Percentiles rank a stretch among this genome's conserved stretches.
Conservation (phyloP, 805 yeast species). For the Sugiyamaella americana region DNA sequence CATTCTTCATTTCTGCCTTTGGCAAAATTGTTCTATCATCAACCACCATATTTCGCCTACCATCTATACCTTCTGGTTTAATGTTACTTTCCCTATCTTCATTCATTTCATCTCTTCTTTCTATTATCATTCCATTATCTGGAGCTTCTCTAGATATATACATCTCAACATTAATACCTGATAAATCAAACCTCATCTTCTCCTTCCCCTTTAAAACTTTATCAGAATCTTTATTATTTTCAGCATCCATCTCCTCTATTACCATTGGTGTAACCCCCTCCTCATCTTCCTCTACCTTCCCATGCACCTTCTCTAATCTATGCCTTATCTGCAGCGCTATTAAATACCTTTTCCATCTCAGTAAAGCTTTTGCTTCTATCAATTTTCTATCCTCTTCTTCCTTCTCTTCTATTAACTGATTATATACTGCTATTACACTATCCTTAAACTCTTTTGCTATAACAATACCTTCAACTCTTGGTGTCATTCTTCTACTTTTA, state of each 20-base stretch:
- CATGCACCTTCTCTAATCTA: conserved; percentile 22
- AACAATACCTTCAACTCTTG: conserved; percentile 68
- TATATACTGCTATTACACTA: conserved; percentile 49
- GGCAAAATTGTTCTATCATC: too few species aligned
- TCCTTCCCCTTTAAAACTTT: too few species aligned
- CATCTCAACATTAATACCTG: neutral
- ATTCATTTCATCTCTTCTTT: too few species aligned
- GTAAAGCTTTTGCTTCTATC: conserved; percentile 38
- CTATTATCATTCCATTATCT: too few species aligned
- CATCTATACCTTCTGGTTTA: too few species aligned
- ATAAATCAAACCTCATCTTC: neutral
- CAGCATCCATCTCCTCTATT: too few species aligned
- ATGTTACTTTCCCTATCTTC: too few species aligned
- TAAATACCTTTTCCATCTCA: conserved; percentile 33
- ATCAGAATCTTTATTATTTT: too few species aligned
- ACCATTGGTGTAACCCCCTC: neutral
- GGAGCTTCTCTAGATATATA: too few species aligned
- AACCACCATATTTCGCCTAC: too few species aligned
- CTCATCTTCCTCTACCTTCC: conserved; percentile 13
- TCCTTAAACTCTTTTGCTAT: conserved; percentile 57
- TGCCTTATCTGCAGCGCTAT: conserved; percentile 28
- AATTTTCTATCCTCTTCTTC: conserved; percentile 39
- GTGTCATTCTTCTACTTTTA: conserved; percentile 46
- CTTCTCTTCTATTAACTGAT: conserved; percentile 45
- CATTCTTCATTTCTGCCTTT: too few species aligned